Evolutionary conservation across 2,329 filamentous ascomycete genomes (phyloP).

Genomic region (Alternaria metachromatica): DNA sequence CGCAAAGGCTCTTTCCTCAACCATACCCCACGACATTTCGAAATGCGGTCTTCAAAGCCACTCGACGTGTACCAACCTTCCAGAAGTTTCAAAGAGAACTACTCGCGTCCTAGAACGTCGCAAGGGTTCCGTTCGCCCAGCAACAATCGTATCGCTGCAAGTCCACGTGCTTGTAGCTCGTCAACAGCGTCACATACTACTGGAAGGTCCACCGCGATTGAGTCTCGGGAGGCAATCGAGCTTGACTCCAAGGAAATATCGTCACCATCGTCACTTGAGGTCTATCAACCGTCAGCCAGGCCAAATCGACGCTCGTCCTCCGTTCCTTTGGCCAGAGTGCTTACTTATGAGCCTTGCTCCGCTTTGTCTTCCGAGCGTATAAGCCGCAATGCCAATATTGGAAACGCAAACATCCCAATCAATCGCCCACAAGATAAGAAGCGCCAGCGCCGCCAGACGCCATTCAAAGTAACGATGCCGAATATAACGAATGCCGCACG

Average conservation of each 20-base stretch:
- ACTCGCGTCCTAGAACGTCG: slow-evolving; percentile 27
- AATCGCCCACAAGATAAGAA: slow-evolving; percentile 24
- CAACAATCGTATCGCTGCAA: not conserved
- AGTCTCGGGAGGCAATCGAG: slow-evolving; percentile 19
- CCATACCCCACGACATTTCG: slow-evolving; percentile 42
- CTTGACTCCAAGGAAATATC: slow-evolving; percentile 25
- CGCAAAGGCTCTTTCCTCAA: slow-evolving; percentile 43
- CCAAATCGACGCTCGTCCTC: slow-evolving; percentile 23
- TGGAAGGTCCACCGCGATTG: slow-evolving; percentile 14
- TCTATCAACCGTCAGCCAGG: slow-evolving; percentile 13
- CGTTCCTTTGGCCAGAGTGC: slow-evolving; percentile 20
- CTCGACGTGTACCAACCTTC: slow-evolving; percentile 26
- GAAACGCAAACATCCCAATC: slow-evolving; percentile 12
- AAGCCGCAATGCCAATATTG: slow-evolving; percentile 16
- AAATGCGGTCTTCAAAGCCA: slow-evolving; percentile 26
- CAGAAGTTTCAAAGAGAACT: slow-evolving; percentile 25
- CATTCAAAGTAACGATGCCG: slow-evolving; percentile 25
- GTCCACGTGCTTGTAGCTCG: slow-evolving; percentile 14
- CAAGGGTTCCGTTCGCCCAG: slow-evolving; percentile 15
- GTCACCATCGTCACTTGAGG: slow-evolving; percentile 14
- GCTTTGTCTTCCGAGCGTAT: slow-evolving; percentile 2
- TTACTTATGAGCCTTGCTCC: slow-evolving; percentile 18
- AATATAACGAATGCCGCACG: slow-evolving; percentile 11
- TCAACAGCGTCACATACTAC: slow-evolving; percentile 15
- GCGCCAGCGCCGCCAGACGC: slow-evolving; percentile 35